Evolutionary conservation across 495 filamentous ascomycete genomes (phyloP).

Genomic region (Podospora conica): DNA sequence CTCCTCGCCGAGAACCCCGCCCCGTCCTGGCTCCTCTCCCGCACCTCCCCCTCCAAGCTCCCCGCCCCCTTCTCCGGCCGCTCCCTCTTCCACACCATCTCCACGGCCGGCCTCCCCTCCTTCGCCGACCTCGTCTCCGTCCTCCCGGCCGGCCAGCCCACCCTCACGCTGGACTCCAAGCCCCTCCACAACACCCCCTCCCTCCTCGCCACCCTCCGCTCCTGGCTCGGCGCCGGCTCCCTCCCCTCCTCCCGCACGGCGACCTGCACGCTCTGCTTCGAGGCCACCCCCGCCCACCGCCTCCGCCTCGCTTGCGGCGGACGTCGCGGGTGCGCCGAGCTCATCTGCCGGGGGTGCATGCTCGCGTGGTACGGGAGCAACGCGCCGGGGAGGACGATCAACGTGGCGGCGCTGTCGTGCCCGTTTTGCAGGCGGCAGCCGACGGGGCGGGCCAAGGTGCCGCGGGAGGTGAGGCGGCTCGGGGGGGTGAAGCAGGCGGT

Average conservation of each 20-base stretch:
- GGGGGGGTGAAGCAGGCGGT: slow-evolving; percentile 23
- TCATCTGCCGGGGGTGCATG: slow-evolving; percentile 18
- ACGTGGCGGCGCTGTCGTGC: slow-evolving; percentile 36
- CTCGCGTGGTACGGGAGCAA: slow-evolving; percentile 27
- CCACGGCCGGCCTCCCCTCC: slow-evolving; percentile 21
- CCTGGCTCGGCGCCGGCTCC: neutral
- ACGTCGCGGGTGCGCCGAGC: slow-evolving; percentile 15
- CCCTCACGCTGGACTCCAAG: slow-evolving; percentile 33
- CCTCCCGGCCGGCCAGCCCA: slow-evolving; percentile 18
- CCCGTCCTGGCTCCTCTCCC: slow-evolving; percentile 34
- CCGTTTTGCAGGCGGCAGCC: slow-evolving; percentile 40
- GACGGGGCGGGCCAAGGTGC: slow-evolving; percentile 18
- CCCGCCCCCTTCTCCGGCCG: slow-evolving; percentile 30
- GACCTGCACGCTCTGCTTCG: slow-evolving; percentile 40
- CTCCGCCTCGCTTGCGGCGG: slow-evolving; percentile 22
- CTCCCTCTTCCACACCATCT: slow-evolving; percentile 35
- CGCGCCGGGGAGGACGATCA: slow-evolving; percentile 30
- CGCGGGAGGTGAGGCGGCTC: slow-evolving; percentile 12
- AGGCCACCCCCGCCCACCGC: slow-evolving; percentile 19
- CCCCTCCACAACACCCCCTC: slow-evolving; percentile 32
- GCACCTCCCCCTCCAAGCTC: slow-evolving; percentile 26
- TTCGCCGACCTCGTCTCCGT: slow-evolving; percentile 32
- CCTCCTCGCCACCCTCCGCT: slow-evolving; percentile 16
- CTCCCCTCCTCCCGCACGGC: slow-evolving; percentile 18
- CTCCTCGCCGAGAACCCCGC: slow-evolving; percentile 31